phyloP scores from a whole-genome alignment of 345 rosid species.

The Hypericum androsaemum region DNA sequence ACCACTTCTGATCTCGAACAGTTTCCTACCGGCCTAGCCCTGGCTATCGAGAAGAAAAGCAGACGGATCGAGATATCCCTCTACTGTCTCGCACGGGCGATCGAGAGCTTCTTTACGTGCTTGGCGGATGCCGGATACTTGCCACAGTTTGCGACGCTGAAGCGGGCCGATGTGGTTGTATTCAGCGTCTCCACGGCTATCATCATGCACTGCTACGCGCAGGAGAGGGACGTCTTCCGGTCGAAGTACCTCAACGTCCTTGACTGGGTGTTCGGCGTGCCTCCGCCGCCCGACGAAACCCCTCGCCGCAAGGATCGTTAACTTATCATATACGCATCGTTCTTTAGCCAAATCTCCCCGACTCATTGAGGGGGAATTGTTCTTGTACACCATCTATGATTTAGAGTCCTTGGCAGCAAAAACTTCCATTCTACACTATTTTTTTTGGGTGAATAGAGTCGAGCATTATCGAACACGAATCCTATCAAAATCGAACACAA shows the following conservation, averaged over 20 bases:
- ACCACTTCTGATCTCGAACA: constrained; percentile 19
- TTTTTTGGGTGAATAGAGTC: no score
- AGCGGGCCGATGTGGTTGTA: constrained; percentile 71
- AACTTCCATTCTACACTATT: no score
- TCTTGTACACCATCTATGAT: no score
- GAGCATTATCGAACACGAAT: no score
- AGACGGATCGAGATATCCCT: constrained; percentile 86
- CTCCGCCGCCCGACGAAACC: constrained; percentile 50
- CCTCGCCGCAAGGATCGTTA: constrained; percentile 30
- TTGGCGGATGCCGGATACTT: constrained; percentile 57
- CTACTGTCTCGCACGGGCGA: constrained; percentile 92
- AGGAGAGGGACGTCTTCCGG: constrained; percentile 83
- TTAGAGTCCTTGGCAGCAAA: no score
- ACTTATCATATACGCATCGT: neutral
- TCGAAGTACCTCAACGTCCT: constrained; percentile 89
- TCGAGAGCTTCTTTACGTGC: constrained; percentile 84
- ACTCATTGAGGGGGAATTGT: no score
- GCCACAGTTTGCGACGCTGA: constrained; percentile 39
- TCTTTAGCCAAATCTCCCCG: no score
- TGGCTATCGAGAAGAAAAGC: constrained; percentile 90
- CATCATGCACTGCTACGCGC: constrained; percentile 93
- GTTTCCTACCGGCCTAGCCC: constrained; percentile 79
- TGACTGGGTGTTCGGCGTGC: constrained; percentile 94
- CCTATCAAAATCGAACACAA: no score
- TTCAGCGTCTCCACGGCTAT: constrained; percentile 81